Base-by-base conservation (phyloP, 306 rosid genomes). In the Cicer pinnatifidum region DNA sequence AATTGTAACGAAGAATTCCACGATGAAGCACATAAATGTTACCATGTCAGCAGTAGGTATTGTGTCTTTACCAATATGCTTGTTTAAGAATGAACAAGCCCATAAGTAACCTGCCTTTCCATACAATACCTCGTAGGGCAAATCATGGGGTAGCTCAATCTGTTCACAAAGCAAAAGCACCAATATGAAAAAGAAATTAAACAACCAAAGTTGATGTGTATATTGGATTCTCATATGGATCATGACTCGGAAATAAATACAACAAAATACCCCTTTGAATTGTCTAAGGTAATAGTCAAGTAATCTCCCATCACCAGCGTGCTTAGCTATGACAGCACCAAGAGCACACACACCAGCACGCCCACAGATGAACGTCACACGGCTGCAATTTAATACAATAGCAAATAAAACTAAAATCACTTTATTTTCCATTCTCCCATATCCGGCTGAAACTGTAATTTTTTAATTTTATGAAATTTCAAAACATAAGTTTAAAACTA, bases 241-340 rank as follows among this genome's bases (percentile, higher is more conserved):
- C 28, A 66, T 35, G 47, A 23, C 62, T 44, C 33, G 63, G 37
- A 54, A 35, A 70, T 44, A 43, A 59, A 45, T 65, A 62, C 46
- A 54, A 79, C 58, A 37, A 43, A 81, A 40, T 43, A 86, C 93
- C 95, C 85, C 82, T 50, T 86, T 74, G 70, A 93, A 88, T 52
- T 85, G 78, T 71, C 76, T 75, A 12, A 90, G 70, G 86, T 89
- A 91, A 75, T 39, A 78, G 60, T 77, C 81, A 11, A 86, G 88
- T 63, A 88, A 80, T 57, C 71, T 81, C 77, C 70, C 83, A 80
- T 93, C 88, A 67, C 91, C 90, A 12, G 76, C 51, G 64, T 81
- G 86, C 91, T 88, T 93, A 47, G 97, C 93, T 52, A 83, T 78
- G 72, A 88, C 90, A 71, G 96, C 92, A 82, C 96, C 97, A 71